Base-by-base conservation (phyloP, 768 basidiomycete species). In the Rhodotorula paludigena region DNA sequence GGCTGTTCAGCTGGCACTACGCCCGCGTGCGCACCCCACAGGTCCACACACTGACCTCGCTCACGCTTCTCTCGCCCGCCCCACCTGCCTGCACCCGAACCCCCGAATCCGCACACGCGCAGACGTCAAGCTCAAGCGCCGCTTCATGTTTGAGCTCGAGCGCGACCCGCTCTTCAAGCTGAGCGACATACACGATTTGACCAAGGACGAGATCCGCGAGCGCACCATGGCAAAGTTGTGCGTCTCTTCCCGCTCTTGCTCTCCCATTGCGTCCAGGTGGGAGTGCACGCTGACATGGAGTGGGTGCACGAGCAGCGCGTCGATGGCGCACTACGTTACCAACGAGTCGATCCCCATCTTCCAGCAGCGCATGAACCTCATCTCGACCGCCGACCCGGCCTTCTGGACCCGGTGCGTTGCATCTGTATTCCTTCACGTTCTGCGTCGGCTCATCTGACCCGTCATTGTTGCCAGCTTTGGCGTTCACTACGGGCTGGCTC, bases 191-290 rank as follows among this genome's bases (percentile, higher is more conserved):
- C 79, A 79, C 64, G 80, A 80, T 54, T 32, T 73, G n/a, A 63
- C 66, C 8, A 73, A 73, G 69, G 56, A 56, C n/a, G 57, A 70
- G 53, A 68, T 73, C 30, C 63, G 73, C 25, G 68, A 70, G 54
- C 45, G 81, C 35, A 81, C 81, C 10, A 81, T 81, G 81, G 77
- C 79, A 64, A 80, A 81, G 74, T 80, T 81, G 63, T 74, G 71
- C 35, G 41, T 45, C 25, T 16, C 53, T 32, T 53, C 25, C 35
- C 33, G 21, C 33, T 2, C 20, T 15, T 25, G 12, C 33, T 53
- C 23, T 36, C 16, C 52, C 18, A 2, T 33, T n/a, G 21, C 23
- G 2, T 20, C 52, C 4, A 2, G 0, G 23, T 20, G 35, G 25
- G 8, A 35, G n/a, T n/a, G n/a, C n/a, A n/a, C n/a, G n/a, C 53